phyloP scores from a whole-genome alignment of 2,329 filamentous ascomycete species.

The Arachnomyces sp. region DNA sequence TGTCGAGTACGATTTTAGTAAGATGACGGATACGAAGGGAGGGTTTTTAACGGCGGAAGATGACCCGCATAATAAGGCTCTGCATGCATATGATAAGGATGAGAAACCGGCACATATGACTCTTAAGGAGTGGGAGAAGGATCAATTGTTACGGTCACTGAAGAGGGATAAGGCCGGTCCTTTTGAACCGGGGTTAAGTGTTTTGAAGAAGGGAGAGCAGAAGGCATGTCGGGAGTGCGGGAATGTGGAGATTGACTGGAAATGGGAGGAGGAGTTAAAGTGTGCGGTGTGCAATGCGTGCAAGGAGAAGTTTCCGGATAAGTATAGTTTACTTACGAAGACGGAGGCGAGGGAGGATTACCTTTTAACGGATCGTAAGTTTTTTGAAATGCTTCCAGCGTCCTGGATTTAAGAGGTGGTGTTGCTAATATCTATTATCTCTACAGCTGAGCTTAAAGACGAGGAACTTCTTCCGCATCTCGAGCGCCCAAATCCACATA shows the following conservation, averaged over 20 bases:
- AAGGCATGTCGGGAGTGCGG: slow-evolving; percentile 79
- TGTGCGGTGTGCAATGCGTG: slow-evolving; percentile 70
- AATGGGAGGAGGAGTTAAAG: slow-evolving; percentile 80
- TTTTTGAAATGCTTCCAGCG: slow-evolving; percentile 1
- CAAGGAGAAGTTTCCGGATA: slow-evolving; percentile 85
- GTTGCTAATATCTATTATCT: background rate
- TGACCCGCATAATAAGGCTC: slow-evolving; percentile 78
- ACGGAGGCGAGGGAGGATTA: slow-evolving; percentile 96
- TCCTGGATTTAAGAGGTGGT: slow-evolving; percentile 3
- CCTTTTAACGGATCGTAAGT: slow-evolving; percentile 78
- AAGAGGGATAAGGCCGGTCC: slow-evolving; percentile 68
- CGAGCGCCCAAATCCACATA: slow-evolving; percentile 86
- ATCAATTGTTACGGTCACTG: slow-evolving; percentile 66
- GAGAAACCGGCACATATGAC: slow-evolving; percentile 83
- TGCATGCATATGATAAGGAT: slow-evolving; percentile 50
- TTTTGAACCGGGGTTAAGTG: slow-evolving; percentile 82
- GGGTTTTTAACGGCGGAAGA: slow-evolving; percentile 88
- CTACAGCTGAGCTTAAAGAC: slow-evolving; percentile 77
- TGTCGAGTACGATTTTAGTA: slow-evolving; percentile 95
- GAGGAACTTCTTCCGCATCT: slow-evolving; percentile 79
- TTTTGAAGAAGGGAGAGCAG: slow-evolving; percentile 56
- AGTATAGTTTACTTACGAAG: slow-evolving; percentile 92
- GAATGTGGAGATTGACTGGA: slow-evolving; percentile 83
- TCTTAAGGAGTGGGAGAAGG: slow-evolving; percentile 79
- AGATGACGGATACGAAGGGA: slow-evolving; percentile 97